Evolutionary conservation across 129 eudicot genomes (phyloP), one percentile per base, ranked within the genome.

Genomic region (Artemisia annua): DNA sequence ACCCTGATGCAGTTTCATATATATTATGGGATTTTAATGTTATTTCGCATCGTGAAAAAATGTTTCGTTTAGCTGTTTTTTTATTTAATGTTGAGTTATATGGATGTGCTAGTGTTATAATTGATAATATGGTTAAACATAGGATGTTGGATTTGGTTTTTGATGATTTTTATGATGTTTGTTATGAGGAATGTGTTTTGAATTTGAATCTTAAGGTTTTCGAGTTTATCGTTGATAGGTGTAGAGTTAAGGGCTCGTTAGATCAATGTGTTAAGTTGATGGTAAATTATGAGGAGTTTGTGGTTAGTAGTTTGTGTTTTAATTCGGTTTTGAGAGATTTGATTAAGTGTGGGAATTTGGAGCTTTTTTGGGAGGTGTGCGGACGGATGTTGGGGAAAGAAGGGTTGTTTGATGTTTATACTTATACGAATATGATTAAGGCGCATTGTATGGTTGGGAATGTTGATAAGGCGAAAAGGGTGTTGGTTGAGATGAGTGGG

Each of bases 361-460:
- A 70, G 16, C 73, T 75, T 72, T 81, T 81, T 39, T 76, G 81
- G 81, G 61, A 66, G 17, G 78, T 75, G 5, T 64, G 85, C 59
- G 56, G 66, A 48, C 51, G 43, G 0, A 70, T 64, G 77, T 53
- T 18, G 63, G 49, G 58, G 54, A 77, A 49, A 56, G 54, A 7
- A 0, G 63, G 68, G 56, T 20, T 22, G 11, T 76, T 81, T 56
- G 85, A 81, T 76, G 81, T 81, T 12, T 81, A 46, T 66, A 63
- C 12, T 3, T 81, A 81, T 64, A 71, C 81, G 1, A 51, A 48
- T 48, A 76, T 70, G 81, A 76, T 81, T 11, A 75, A 76, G 58
- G 85, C 78, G 76, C 77, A 70, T 76, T 75, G 70, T 76, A 61
- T 81, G 77, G 71, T 66, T 61, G 85, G 85, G 63, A 22, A 81